Evolutionary conservation across 257 asterid genomes (phyloP), one percentile per base, ranked within the genome.

Genomic region (Gynochthodes officinalis): DNA sequence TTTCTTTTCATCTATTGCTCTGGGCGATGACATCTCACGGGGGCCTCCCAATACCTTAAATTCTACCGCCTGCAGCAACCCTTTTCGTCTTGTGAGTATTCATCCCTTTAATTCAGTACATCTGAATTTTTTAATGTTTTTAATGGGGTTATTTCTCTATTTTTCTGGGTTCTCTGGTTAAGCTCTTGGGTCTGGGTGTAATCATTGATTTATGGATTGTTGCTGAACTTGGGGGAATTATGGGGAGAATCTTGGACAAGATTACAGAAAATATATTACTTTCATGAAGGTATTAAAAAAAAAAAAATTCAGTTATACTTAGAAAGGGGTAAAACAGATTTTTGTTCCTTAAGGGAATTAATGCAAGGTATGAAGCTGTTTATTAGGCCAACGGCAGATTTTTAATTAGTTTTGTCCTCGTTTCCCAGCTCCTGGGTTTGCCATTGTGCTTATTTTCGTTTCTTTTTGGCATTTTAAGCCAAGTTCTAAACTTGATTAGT

Each of bases 61-160:
- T 75, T 72, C 77, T 48, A 69, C 65, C 49, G 57, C 68, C 69
- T 78, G 82, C 79, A 64, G 62, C 42, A 62, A 78, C 33, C 82
- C 82, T 16, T 74, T 12, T 63, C 74, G 72, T 55, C 64, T 70
- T 72, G 82, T 78, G 64, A 67, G 61, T 32, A n/a, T 72, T 21
- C 32, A 3, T 54, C 0, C 25, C 2, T 50, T 33, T 18, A 21
- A 53, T 69, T 40, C 5, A n/a, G 21, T 49, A 27, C 4, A 11
- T 55, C 30, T 19, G 9, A 9, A 8, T 67, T 33, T 14, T 7
- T 1, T 16, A 2, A 18, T 49, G 27, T n/a, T 44, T 32, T 70
- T 61, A 15, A 9, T 67, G 62, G 9, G 27, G 32, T 33, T 55
- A 5, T 25, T 43, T 50, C 12, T 0, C 13, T 6, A 9, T n/a